These are phyloP conservation scores for Coniochaeta sp. DNA, from an alignment of 2,329 filamentous ascomycete species.

Conservation along the genomic window DNA sequence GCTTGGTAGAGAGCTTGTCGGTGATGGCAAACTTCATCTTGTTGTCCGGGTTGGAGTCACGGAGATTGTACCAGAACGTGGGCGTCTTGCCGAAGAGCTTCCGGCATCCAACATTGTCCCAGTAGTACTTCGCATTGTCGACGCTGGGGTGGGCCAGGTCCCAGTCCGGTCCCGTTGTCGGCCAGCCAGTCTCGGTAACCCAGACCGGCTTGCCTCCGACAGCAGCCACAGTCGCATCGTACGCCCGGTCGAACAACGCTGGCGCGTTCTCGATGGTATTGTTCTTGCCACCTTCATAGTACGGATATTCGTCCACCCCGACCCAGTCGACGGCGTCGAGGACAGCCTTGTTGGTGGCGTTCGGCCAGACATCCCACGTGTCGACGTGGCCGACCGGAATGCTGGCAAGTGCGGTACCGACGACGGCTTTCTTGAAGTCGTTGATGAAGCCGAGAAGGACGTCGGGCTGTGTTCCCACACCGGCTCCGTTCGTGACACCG, in stretches of 20 bases:
- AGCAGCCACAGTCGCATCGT: constrained; percentile 33
- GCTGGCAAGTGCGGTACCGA: constrained; percentile 32
- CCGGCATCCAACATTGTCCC: constrained; percentile 53
- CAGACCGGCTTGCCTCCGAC: constrained; percentile 48
- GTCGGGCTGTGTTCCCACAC: constrained; percentile 51
- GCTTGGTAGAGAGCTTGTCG: constrained; percentile 41
- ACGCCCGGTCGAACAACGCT: constrained; percentile 46
- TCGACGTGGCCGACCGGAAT: constrained; percentile 59
- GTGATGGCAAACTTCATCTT: constrained; percentile 50
- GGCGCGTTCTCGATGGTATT: constrained; percentile 49
- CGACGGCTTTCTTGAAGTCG: constrained; percentile 53
- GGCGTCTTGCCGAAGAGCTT: constrained; percentile 46
- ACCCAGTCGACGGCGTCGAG: constrained; percentile 58
- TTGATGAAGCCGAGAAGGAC: constrained; percentile 59
- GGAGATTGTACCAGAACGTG: constrained; percentile 56
- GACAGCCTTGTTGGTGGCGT: constrained; percentile 51
- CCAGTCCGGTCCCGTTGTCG: constrained; percentile 43
- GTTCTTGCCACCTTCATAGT: constrained; percentile 51
- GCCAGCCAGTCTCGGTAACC: constrained; percentile 63
- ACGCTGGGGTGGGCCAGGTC: constrained; percentile 47
- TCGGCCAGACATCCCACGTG: constrained; percentile 58
- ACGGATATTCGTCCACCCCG: constrained; percentile 59
- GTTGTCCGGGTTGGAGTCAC: constrained; percentile 55
- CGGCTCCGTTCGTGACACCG: constrained; percentile 55
- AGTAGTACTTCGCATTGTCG: constrained; percentile 57